Evolutionary conservation across 2,329 filamentous ascomycete species (phyloP).

Genomic region (Claviceps sorghi): DNA sequence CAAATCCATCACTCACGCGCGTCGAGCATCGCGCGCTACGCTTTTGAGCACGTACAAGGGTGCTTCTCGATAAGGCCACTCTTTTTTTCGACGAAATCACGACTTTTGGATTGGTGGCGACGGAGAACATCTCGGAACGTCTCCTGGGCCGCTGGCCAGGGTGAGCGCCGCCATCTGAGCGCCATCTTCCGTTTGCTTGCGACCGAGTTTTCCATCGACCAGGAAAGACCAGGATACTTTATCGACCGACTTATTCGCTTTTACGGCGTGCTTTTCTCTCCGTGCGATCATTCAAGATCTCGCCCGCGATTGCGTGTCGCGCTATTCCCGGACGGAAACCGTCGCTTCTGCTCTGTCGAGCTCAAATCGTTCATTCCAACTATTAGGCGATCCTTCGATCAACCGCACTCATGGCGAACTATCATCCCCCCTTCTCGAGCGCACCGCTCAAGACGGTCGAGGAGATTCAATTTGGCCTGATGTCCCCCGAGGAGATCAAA

Average conservation of each 20-base stretch:
- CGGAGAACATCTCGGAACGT: conserved; percentile 29
- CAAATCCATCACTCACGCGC: conserved; percentile 35
- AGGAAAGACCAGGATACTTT: conserved; percentile 13
- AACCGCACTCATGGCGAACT: conserved; percentile 66
- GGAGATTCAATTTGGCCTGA: conserved; percentile 97
- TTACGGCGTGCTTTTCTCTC: conserved; percentile 10
- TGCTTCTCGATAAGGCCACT: conserved; percentile 19
- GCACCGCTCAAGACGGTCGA: conserved; percentile 94
- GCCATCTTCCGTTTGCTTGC: conserved; percentile 24
- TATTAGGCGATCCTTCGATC: neutral
- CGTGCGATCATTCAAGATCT: neutral
- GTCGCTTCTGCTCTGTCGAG: conserved; percentile 4
- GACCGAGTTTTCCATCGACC: conserved; percentile 20
- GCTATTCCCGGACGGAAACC: conserved; percentile 5
- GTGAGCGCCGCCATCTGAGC: conserved; percentile 27
- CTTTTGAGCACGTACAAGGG: conserved; percentile 13
- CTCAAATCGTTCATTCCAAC: conserved; percentile 5
- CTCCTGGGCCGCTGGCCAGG: conserved; percentile 33
- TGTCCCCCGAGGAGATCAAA: conserved; percentile 98
- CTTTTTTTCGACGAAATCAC: conserved; percentile 23
- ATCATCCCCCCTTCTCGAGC: conserved; percentile 80
- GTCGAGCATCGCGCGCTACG: conserved; percentile 33
- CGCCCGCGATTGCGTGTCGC: conserved; percentile 5
- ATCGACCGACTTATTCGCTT: conserved; percentile 9
- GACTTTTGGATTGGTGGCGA: conserved; percentile 29